A percentile compares a stretch with the other conserved stretches of the same genome.
Evolutionary conservation across 1,284 basidiomycete genomes (phyloP).

Genomic region (Termitomyces sp.): DNA sequence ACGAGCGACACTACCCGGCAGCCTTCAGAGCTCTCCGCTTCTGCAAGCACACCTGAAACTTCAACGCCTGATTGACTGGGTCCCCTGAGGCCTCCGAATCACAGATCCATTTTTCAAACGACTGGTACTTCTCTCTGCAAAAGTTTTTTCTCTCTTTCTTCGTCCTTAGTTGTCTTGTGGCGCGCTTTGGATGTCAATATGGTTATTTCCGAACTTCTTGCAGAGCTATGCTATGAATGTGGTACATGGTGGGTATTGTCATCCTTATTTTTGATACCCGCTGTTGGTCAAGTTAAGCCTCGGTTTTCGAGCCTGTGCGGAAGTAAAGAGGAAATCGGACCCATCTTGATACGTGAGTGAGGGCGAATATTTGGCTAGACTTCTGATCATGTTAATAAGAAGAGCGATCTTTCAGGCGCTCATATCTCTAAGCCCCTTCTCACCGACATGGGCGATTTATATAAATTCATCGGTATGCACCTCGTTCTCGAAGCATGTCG

Average conservation of each 20-base stretch:
- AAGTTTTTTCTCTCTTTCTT: too few relatives aligned
- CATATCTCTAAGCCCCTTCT: not conserved
- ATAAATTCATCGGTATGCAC: constrained; percentile 17
- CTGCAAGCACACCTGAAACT: not conserved
- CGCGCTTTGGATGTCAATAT: not conserved
- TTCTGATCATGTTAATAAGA: not conserved
- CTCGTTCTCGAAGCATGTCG: not conserved
- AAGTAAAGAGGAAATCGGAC: too few relatives aligned
- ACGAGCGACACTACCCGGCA: not conserved
- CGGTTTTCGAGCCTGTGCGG: not conserved
- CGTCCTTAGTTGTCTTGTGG: not conserved
- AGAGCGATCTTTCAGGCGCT: not conserved
- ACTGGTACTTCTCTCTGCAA: too few relatives aligned
- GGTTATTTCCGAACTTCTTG: not conserved
- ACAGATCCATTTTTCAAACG: too few relatives aligned
- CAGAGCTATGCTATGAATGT: not conserved
- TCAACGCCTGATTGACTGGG: too few relatives aligned
- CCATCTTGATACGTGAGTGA: not conserved
- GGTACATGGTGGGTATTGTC: not conserved
- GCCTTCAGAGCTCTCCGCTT: not conserved
- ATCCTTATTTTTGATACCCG: not conserved
- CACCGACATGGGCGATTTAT: constrained; percentile 15
- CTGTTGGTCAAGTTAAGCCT: not conserved
- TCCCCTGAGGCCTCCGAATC: too few relatives aligned
- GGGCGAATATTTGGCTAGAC: not conserved